Evolutionary conservation across 2,329 filamentous ascomycete species (phyloP).

Genomic region (Davidsoniella neocaledoniae): DNA sequence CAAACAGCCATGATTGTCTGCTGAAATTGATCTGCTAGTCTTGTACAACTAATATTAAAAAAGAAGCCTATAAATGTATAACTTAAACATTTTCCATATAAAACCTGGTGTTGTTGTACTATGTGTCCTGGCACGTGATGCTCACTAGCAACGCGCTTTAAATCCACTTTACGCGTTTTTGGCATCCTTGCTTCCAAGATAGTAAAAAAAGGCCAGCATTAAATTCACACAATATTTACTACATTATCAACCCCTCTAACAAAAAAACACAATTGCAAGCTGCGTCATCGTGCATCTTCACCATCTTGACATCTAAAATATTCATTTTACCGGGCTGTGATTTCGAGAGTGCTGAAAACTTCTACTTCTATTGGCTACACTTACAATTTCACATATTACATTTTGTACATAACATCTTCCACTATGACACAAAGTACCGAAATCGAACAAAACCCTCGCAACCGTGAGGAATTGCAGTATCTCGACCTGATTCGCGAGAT

Average conservation of each 20-base stretch:
- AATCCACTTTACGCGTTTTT: constrained; percentile 10
- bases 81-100: no score
- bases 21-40: background rate
- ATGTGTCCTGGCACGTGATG: background rate
- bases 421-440: constrained; percentile 5
- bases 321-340: background rate
- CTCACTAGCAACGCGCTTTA: constrained; percentile 4
- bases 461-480: constrained; percentile 86
- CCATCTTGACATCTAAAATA: background rate
- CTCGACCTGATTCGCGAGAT: constrained; percentile 78
- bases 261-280: background rate
- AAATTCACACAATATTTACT: background rate
- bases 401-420: background rate
- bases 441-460: constrained; percentile 12
- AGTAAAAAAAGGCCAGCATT: background rate
- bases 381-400: background rate
- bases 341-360: background rate
- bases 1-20: background rate
- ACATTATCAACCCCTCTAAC: background rate
- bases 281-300: background rate
- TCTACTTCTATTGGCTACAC: background rate
- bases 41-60: background rate
- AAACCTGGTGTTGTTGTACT: no score
- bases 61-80: background rate
- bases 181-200: background rate